Evolutionary conservation across 164 flowering plant species (phyloP).

Genomic region (Vitis rotundifolia): DNA sequence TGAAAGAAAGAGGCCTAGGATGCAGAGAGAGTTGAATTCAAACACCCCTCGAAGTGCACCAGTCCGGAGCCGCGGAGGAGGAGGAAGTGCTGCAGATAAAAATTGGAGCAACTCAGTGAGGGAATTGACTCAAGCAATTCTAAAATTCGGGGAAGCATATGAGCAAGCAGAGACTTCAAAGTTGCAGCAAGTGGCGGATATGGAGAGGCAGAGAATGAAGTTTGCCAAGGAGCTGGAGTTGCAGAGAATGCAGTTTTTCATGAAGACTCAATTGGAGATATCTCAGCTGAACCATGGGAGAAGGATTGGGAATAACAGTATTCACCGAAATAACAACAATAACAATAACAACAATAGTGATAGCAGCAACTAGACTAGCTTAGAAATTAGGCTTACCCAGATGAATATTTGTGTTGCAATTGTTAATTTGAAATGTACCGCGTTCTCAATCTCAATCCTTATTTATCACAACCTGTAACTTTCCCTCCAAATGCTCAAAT

Average conservation of each 20-base stretch:
- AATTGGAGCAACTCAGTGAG: constrained; percentile 48
- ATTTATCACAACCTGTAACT: too few species aligned
- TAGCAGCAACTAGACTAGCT: constrained; percentile 30
- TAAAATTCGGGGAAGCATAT: constrained; percentile 77
- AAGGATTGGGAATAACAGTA: constrained; percentile 17
- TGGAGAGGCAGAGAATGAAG: constrained; percentile 93
- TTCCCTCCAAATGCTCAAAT: too few species aligned
- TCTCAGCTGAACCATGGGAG: constrained; percentile 57
- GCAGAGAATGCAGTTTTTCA: constrained; percentile 90
- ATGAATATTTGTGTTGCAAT: neutral
- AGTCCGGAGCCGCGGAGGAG: neutral
- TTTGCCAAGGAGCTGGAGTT: constrained; percentile 80
- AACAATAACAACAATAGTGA: constrained; percentile 34
- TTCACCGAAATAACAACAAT: constrained; percentile 17
- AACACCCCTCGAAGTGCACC: neutral
- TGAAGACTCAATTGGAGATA: constrained; percentile 84
- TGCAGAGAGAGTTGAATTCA: constrained; percentile 18
- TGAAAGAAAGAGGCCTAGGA: constrained; percentile 31
- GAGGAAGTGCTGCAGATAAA: constrained; percentile 3
- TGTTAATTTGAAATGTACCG: too few species aligned
- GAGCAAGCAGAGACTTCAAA: constrained; percentile 77
- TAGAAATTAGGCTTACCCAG: neutral
- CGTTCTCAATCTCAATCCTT: too few species aligned
- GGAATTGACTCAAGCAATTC: constrained; percentile 63
- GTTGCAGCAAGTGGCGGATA: constrained; percentile 75